phyloP scores from a whole-genome alignment of 1,284 basidiomycete species.

The Cutaneotrichosporon mucoides region DNA sequence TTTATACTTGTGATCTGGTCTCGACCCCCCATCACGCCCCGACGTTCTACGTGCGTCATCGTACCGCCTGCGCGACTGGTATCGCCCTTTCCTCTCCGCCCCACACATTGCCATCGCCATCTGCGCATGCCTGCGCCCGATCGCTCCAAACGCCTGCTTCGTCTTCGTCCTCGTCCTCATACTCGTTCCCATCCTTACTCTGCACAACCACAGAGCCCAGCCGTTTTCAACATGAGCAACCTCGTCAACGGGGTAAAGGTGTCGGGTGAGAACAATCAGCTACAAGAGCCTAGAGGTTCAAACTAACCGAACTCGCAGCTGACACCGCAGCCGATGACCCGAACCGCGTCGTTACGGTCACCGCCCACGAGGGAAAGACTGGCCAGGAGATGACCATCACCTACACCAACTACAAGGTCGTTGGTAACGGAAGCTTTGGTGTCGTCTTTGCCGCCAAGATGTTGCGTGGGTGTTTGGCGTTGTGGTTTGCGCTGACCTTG shows the following conservation, averaged over 20 bases:
- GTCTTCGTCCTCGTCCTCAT: background rate
- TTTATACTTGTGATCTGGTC: too few relatives aligned
- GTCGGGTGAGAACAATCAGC: conserved; percentile 61
- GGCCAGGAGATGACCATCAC: conserved; percentile 82
- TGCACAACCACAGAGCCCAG: background rate
- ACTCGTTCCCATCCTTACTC: background rate
- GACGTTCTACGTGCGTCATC: background rate
- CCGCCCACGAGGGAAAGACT: conserved; percentile 90
- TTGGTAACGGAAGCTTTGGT: conserved; percentile 97
- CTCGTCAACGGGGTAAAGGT: conserved; percentile 83
- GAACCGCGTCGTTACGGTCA: conserved; percentile 87
- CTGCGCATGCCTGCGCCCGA: background rate
- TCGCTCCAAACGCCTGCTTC: background rate
- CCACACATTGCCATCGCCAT: background rate
- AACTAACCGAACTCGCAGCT: background rate
- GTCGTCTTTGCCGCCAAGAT: conserved; percentile 81
- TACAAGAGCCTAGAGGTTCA: background rate
- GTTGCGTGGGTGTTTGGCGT: conserved; percentile 37
- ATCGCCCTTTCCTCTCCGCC: background rate
- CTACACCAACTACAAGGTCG: conserved; percentile 97
- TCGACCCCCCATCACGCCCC: too few relatives aligned
- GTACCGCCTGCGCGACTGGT: background rate
- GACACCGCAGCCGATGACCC: conserved; percentile 68
- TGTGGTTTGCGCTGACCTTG: background rate
- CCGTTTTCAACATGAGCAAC: conserved; percentile 15